Conservation (phyloP, 2,329 filamentous ascomycete species). For the Corniculantispora saksenae region DNA sequence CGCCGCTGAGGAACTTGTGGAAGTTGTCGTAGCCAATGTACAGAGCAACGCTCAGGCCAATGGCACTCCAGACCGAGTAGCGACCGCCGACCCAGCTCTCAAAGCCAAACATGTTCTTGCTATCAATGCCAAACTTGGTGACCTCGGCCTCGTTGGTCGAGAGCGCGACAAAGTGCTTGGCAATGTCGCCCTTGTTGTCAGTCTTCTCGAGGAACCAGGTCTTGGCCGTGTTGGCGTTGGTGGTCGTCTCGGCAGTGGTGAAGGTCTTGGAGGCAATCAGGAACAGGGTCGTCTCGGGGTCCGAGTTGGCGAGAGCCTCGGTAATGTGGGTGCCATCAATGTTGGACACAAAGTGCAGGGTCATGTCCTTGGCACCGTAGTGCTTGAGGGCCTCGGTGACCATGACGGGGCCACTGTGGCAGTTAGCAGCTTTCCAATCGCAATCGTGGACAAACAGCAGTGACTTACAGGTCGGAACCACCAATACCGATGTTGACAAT, state of each 20-base stretch:
- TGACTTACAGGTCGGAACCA: constrained; percentile 89
- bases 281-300: constrained; percentile 99
- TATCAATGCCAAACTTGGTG: constrained; percentile 97
- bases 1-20: constrained; percentile 90
- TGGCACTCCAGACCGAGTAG: constrained; percentile 99
- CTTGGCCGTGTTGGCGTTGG: constrained; percentile 97
- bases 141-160: constrained; percentile 96
- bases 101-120: constrained; percentile 99
- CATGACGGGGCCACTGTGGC: constrained; percentile 89
- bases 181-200: constrained; percentile 77
- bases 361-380: constrained; percentile 84
- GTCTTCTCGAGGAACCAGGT: constrained; percentile 89
- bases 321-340: constrained; percentile 98
- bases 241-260: constrained; percentile 95
- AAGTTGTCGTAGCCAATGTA: constrained; percentile 99
- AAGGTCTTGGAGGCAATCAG: constrained; percentile 98
- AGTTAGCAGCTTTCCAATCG: constrained; percentile 30
- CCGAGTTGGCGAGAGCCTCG: constrained; percentile 82
- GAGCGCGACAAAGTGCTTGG: constrained; percentile 97
- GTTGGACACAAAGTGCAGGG: constrained; percentile 97
- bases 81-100: constrained; percentile 98
- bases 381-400: constrained; percentile 96
- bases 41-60: constrained; percentile 88
- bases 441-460: background rate
- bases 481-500: constrained; percentile 98